These are phyloP conservation scores for Digitaria exilis DNA, from an alignment of 202 grass and related monocot genomes.

Conservation along the genomic window DNA sequence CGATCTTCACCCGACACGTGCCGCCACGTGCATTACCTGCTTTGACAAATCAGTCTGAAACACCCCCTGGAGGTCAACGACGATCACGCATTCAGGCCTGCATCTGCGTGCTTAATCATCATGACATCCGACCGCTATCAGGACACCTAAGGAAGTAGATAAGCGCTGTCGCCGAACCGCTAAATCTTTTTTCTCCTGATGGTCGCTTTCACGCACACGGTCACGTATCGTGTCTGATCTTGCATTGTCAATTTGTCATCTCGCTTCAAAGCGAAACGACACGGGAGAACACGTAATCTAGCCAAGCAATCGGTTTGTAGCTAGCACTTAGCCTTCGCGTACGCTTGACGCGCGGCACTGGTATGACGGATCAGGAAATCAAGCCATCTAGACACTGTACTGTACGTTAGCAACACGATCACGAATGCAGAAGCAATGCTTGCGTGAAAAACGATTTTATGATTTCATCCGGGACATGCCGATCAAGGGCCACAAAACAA, in stretches of 20 bases:
- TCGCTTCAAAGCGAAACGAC: background rate
- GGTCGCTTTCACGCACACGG: constrained; percentile 13
- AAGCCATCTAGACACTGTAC: background rate
- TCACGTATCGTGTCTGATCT: background rate
- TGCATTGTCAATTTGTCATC: background rate
- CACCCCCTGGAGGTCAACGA: background rate
- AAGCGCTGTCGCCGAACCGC: background rate
- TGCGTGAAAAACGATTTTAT: too few species aligned
- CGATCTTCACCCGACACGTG: constrained; percentile 9
- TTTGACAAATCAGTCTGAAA: background rate
- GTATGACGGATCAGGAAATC: background rate
- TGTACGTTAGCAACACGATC: background rate
- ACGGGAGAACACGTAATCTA: background rate
- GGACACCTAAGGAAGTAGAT: background rate
- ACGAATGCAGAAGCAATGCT: too few species aligned
- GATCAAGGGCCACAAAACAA: background rate
- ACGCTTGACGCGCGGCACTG: background rate
- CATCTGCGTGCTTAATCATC: background rate
- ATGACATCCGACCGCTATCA: constrained; percentile 8
- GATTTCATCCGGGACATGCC: too few species aligned
- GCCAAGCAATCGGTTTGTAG: background rate
- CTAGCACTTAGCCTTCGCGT: background rate
- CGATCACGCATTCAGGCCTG: too few species aligned
- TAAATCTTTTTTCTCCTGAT: background rate
- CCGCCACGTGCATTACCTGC: constrained; percentile 29